Base-by-base conservation (phyloP, 2,329 filamentous ascomycete species). In the Fusarium sp. region DNA sequence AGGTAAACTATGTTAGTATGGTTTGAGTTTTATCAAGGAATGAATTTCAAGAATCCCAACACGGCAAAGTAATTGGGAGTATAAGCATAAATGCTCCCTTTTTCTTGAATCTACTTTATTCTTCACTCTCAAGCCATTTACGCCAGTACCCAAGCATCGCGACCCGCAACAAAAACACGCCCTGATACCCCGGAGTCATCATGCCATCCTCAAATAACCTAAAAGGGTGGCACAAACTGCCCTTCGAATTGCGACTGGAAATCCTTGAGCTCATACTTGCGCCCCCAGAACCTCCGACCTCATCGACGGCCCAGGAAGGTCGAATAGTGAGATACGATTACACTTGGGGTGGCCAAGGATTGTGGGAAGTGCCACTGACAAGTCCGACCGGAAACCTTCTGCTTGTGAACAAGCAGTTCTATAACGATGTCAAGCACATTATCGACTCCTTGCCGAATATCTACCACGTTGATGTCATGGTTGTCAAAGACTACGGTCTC, bases 401-500 rank as follows among this genome's bases (percentile, higher is more conserved):
- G 7, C 16, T 70, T 1, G 55, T 70, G 1, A 52, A 51, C 20
- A 67, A 20, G 2, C 51, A 60, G 9, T 54, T 57, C 11, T 3
- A 45, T 2, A 7, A 12, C 1, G 51, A 60, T 13, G 29, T 54
- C 2, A 12, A 46, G 13, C 7, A 54, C 18, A 16, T 70, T 3
- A 4, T 55, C 3, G 2, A 12, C 0, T 16, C 18, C 7, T 9
- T 59, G 2, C 27, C 46, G 3, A 49, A 51, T 0, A 10, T n/a
- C 3, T 67, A 60, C 8, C 32, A 70, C 4, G 53, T 70, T 14
- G 62, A 70, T 12, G 37, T 70, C 12, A 70, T 67, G 57, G 47
- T 67, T 14, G 32, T 70, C 0, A 67, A 67, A 6, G 13, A 49
- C 11, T 25, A 30, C 9, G 62, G 67, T 3, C 22, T 67, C 1